These are phyloP conservation scores for Cryptococcus jaspeensis DNA, from an alignment of 1,284 basidiomycete genomes.

Conservation along the genomic window DNA sequence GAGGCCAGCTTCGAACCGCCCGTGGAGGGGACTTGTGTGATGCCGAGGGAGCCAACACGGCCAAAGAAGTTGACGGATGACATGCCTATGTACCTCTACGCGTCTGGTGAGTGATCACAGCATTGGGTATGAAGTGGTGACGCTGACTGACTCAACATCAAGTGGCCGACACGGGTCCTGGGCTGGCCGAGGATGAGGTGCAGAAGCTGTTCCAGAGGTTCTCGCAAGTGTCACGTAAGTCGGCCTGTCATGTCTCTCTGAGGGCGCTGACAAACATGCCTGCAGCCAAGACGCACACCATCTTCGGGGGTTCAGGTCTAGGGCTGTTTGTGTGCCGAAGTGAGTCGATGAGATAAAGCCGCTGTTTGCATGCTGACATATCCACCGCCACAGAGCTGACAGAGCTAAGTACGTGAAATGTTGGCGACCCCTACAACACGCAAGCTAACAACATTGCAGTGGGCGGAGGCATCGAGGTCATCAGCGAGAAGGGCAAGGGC, in stretches of 20 bases:
- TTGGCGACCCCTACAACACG: background rate
- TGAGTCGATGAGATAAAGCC: slow-evolving; percentile 9
- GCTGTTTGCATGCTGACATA: background rate
- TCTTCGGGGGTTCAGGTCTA: slow-evolving; percentile 44
- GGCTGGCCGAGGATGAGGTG: slow-evolving; percentile 34
- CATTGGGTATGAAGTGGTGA: background rate
- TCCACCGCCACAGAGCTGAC: slow-evolving; percentile 29
- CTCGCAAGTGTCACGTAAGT: slow-evolving; percentile 37
- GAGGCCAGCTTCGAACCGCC: slow-evolving; percentile 42
- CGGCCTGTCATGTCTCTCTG: background rate
- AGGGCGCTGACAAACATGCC: background rate
- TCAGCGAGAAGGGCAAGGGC: slow-evolving; percentile 39
- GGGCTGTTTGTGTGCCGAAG: slow-evolving; percentile 42
- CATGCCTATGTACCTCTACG: slow-evolving; percentile 33
- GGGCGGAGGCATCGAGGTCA: slow-evolving; percentile 47
- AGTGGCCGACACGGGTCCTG: slow-evolving; percentile 44
- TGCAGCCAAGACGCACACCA: slow-evolving; percentile 34
- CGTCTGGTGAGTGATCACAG: slow-evolving; percentile 14
- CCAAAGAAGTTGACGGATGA: slow-evolving; percentile 21
- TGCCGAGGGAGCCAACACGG: slow-evolving; percentile 25
- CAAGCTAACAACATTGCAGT: slow-evolving; percentile 13
- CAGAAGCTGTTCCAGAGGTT: slow-evolving; percentile 42
- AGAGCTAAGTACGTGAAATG: slow-evolving; percentile 27
- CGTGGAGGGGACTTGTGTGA: slow-evolving; percentile 25
- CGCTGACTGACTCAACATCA: slow-evolving; percentile 5